Evolutionary conservation across 2,329 filamentous ascomycete genomes (phyloP), one percentile per base, ranked within the genome.

Genomic region (Lojkania enalia): DNA sequence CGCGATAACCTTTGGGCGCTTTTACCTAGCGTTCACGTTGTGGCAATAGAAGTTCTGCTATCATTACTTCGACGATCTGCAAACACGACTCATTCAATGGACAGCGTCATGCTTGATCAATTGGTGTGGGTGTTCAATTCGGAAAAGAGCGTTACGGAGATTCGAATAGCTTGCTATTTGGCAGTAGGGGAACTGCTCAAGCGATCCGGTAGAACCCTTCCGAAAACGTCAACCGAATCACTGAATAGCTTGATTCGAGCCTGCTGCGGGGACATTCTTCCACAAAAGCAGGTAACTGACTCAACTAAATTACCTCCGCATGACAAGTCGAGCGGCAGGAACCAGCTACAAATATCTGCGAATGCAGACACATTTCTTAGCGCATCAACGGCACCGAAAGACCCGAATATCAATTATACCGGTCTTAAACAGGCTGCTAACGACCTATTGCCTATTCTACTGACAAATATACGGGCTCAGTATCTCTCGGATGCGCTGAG

Each of bases 241-340:
- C 70, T 95, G 3, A 72, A 78, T 2, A 70, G 76, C 11, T 67
- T 90, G 4, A 74, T 91, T 41, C 83, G 81, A 27, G 72, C 79
- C 20, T 90, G 85, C 64, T 96, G 90, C 67, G 75, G 82, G 35
- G 91, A 96, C 64, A 70, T 95, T 15, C 77, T 90, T 19, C 82
- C 71, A 3, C 46, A 61, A 7, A 63, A 79, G 20, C 33, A 42
- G 61, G 15, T 11, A 9, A 20, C 47, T 48, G 35, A 72, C 59
- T 54, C 71, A 70, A 71, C 78, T 67, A 52, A 51, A 12, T 36
- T 46, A 1, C 33, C 55, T 7, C 39, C 61, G 71, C 48, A 75
- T 72, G 59, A 43, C 53, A 54, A 79, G 72, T 54, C 67, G 58
- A 60, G 66, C 42, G 67, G 54, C 53, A 67, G 50, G 58, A 70